These are phyloP conservation scores for Musa acuminata DNA, from an alignment of 176 grass and related monocot genomes.

Conservation along the genomic window DNA sequence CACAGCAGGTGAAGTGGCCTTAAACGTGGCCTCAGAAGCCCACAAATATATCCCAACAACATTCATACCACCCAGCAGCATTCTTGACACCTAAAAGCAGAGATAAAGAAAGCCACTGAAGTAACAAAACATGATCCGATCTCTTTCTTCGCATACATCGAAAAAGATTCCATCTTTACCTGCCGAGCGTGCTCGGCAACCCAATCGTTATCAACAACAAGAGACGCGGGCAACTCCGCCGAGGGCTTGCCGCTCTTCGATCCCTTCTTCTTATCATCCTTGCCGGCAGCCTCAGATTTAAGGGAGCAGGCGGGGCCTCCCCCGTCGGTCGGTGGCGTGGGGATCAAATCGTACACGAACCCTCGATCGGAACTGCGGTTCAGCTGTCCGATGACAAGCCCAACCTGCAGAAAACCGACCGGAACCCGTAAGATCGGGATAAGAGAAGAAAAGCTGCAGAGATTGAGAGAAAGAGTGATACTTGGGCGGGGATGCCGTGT, in stretches of 20 bases:
- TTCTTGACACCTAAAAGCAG: slow-evolving; percentile 51
- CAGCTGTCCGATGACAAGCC: slow-evolving; percentile 79
- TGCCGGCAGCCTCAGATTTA: slow-evolving; percentile 23
- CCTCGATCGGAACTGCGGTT: slow-evolving; percentile 58
- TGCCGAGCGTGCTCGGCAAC: slow-evolving; percentile 79
- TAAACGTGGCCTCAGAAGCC: slow-evolving; percentile 73
- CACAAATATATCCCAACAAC: slow-evolving; percentile 76
- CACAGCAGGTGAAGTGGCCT: slow-evolving; percentile 56
- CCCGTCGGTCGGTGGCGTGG: slow-evolving; percentile 72
- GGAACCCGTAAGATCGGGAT: not conserved
- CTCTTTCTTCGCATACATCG: not conserved
- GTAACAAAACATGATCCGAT: not conserved
- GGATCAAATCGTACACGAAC: slow-evolving; percentile 66
- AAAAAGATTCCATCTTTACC: slow-evolving; percentile 22
- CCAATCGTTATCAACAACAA: slow-evolving; percentile 77
- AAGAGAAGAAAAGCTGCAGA: not conserved
- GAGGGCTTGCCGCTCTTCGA: slow-evolving; percentile 35
- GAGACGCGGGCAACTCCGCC: slow-evolving; percentile 24
- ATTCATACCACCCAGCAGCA: slow-evolving; percentile 82
- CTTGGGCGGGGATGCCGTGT: slow-evolving; percentile 17
- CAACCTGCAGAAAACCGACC: slow-evolving; percentile 31
- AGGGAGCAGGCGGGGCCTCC: slow-evolving; percentile 60
- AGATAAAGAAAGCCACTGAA: not conserved
- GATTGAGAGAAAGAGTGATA: no score
- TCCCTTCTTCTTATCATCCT: slow-evolving; percentile 31